phyloP scores from a whole-genome alignment of 2,329 filamentous ascomycete genomes.

The Pseudogymnoascus sp. region DNA sequence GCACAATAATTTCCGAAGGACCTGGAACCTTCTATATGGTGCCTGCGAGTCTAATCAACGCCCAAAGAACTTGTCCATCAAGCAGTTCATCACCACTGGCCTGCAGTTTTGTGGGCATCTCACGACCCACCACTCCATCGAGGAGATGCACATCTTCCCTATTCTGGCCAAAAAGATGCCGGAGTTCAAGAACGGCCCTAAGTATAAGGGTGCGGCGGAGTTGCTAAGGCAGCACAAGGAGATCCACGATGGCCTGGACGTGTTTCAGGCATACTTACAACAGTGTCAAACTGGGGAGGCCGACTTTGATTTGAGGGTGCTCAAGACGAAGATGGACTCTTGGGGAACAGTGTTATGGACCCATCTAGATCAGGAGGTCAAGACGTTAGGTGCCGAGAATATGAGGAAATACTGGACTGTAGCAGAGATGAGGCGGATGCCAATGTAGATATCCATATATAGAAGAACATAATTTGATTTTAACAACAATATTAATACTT shows the following conservation, averaged over 20 bases:
- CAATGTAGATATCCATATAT: constrained; percentile 45
- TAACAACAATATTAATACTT: background rate
- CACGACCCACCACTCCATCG: constrained; percentile 73
- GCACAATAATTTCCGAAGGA: constrained; percentile 70
- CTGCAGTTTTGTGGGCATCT: constrained; percentile 66
- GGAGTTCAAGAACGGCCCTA: constrained; percentile 57
- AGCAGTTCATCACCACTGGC: constrained; percentile 61
- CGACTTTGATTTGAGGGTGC: constrained; percentile 48
- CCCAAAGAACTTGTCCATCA: constrained; percentile 57
- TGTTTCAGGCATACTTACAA: constrained; percentile 58
- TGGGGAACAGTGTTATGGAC: constrained; percentile 76
- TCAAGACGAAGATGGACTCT: constrained; percentile 67
- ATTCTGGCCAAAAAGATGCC: constrained; percentile 71
- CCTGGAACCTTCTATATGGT: constrained; percentile 65
- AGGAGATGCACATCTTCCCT: constrained; percentile 78
- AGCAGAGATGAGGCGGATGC: constrained; percentile 66
- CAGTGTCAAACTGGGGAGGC: constrained; percentile 56
- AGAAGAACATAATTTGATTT: background rate
- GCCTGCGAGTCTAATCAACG: constrained; percentile 56
- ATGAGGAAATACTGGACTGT: constrained; percentile 78
- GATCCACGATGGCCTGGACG: constrained; percentile 72
- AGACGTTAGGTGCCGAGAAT: constrained; percentile 71
- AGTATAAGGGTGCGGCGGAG: constrained; percentile 58
- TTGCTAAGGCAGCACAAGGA: constrained; percentile 67
- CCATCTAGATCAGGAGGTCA: constrained; percentile 81